Percentiles rank a stretch among this genome's conserved stretches.
These are phyloP conservation scores for Podospora appendiculata DNA, from an alignment of 495 filamentous ascomycete species.

Conservation along the genomic window DNA sequence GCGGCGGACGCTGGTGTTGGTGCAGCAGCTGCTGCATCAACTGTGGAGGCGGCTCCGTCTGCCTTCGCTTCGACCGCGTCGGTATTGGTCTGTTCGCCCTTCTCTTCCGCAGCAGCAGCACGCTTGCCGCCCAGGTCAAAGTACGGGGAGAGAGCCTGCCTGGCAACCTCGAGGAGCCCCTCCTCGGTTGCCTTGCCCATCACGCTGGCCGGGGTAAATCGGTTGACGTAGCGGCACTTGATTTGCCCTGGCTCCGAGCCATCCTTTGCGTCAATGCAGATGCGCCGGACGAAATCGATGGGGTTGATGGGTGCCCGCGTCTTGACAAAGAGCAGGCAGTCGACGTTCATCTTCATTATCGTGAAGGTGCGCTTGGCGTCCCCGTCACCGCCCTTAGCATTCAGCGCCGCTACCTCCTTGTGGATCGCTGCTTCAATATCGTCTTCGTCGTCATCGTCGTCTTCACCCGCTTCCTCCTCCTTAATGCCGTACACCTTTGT, in stretches of 20 bases:
- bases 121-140: constrained; percentile 50
- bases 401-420: constrained; percentile 64
- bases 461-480: constrained; percentile 27
- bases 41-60: constrained; percentile 3
- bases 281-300: constrained; percentile 63
- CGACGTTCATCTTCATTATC: constrained; percentile 61
- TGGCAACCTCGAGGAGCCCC: constrained; percentile 65
- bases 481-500: constrained; percentile 50
- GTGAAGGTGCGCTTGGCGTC: constrained; percentile 45
- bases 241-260: constrained; percentile 41
- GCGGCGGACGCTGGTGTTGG: no score
- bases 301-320: constrained; percentile 67
- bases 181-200: constrained; percentile 73
- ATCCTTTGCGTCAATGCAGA: constrained; percentile 59
- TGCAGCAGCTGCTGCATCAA: no score
- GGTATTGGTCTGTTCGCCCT: not conserved
- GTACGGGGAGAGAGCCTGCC: constrained; percentile 58
- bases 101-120: no score
- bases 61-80: constrained; percentile 1
- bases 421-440: constrained; percentile 82
- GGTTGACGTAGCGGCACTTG: constrained; percentile 67
- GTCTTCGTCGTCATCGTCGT: constrained; percentile 31
- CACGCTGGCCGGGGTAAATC: constrained; percentile 71
- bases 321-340: constrained; percentile 68
- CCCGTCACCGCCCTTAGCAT: constrained; percentile 32